Evolutionary conservation across 2,329 filamentous ascomycete genomes (phyloP).

Genomic region (Hymenoscyphus albidus): DNA sequence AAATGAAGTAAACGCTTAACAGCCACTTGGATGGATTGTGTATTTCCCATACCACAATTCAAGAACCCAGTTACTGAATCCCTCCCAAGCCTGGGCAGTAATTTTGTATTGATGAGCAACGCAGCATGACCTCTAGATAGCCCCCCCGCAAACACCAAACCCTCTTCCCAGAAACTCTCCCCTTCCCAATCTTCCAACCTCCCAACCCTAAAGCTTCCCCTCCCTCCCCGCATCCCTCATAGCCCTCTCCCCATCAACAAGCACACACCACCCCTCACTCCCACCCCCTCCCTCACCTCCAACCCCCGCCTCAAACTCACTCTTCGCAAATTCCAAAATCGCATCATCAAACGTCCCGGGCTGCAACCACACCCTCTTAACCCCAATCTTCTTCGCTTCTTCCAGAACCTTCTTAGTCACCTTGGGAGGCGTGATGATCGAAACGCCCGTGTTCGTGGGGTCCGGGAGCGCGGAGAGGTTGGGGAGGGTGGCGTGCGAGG

Average conservation of each 20-base stretch:
- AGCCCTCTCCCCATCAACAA: constrained; percentile 74
- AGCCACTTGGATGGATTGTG: too few relatives aligned
- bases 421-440: constrained; percentile 80
- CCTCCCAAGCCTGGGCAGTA: neutral
- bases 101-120: neutral
- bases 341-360: constrained; percentile 82
- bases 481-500: constrained; percentile 45
- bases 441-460: constrained; percentile 70
- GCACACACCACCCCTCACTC: constrained; percentile 78
- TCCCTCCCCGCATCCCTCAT: constrained; percentile 50
- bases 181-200: too few relatives aligned
- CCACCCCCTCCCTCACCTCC: constrained; percentile 61
- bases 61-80: too few relatives aligned
- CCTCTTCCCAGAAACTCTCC: neutral
- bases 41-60: too few relatives aligned
- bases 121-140: neutral
- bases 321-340: constrained; percentile 65
- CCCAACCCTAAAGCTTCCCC: constrained; percentile 22
- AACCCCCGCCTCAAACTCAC: constrained; percentile 70
- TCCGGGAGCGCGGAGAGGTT: constrained; percentile 61
- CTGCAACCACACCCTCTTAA: constrained; percentile 81
- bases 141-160: neutral
- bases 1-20: too few relatives aligned
- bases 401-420: constrained; percentile 71
- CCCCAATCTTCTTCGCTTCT: constrained; percentile 70